Conservation (phyloP, 768 basidiomycete species). For the Suillus cothurnatus region DNA sequence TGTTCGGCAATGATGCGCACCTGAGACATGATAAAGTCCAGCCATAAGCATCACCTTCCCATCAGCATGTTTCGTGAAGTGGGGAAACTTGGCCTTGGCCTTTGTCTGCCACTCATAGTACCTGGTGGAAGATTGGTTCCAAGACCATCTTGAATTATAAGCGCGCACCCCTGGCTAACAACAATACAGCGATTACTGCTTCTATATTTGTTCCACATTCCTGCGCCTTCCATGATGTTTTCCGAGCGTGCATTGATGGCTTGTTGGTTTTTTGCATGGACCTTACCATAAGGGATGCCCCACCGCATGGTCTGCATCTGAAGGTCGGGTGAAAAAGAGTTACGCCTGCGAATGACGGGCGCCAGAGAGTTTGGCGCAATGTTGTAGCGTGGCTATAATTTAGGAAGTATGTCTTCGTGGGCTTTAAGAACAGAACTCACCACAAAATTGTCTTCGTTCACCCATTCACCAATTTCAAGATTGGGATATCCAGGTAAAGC, state of each 20-base stretch:
- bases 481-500: constrained; percentile 44
- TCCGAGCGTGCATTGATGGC: constrained; percentile 94
- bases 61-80: constrained; percentile 75
- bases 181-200: constrained; percentile 86
- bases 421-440: constrained; percentile 28
- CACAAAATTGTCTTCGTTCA: constrained; percentile 57
- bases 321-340: constrained; percentile 29
- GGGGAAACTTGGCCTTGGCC: constrained; percentile 76
- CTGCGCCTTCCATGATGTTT: constrained; percentile 69
- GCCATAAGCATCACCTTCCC: constrained; percentile 78
- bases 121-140: constrained; percentile 37
- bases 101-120: constrained; percentile 96
- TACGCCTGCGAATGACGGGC: constrained; percentile 66
- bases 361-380: constrained; percentile 81
- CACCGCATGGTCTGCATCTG: constrained; percentile 86
- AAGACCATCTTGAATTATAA: background rate
- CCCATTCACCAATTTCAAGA: constrained; percentile 57
- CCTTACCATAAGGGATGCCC: constrained; percentile 80
- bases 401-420: background rate
- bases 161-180: constrained; percentile 67
- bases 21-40: constrained; percentile 71
- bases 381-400: constrained; percentile 62
- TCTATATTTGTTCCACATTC: constrained; percentile 86
- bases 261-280: constrained; percentile 54
- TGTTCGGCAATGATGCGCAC: background rate